Conservation (phyloP, 2,329 filamentous ascomycete species). For the Cladosporium velox region DNA sequence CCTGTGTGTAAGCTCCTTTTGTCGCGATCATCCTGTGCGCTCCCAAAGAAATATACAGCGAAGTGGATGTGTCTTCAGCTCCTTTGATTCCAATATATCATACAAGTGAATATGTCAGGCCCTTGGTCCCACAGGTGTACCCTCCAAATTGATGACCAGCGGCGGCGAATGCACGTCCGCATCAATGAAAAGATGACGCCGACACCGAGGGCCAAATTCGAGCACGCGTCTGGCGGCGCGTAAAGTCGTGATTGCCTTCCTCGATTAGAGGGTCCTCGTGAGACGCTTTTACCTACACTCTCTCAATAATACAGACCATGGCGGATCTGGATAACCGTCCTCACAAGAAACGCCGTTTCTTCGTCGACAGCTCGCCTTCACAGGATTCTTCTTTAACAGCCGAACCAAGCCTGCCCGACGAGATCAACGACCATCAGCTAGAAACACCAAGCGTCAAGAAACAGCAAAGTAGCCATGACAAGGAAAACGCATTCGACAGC, state of each 20-base stretch:
- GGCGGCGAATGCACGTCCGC: constrained; percentile 4
- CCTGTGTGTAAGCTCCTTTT: not conserved
- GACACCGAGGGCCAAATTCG: constrained; percentile 15
- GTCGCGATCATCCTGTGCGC: constrained; percentile 6
- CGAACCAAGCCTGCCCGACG: constrained; percentile 38
- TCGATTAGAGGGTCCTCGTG: not conserved
- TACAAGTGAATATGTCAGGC: not conserved
- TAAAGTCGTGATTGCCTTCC: constrained; percentile 11
- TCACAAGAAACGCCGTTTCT: constrained; percentile 64
- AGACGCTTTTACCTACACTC: not conserved
- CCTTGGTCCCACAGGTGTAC: not conserved
- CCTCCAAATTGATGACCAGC: constrained; percentile 3
- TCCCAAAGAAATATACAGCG: not conserved
- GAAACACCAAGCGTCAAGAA: constrained; percentile 21
- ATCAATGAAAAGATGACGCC: constrained; percentile 8
- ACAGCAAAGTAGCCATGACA: constrained; percentile 20
- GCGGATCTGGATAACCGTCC: constrained; percentile 55
- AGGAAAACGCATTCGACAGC: constrained; percentile 52
- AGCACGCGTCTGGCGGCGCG: constrained; percentile 4
- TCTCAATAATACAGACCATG: constrained; percentile 22
- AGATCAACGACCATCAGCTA: constrained; percentile 35
- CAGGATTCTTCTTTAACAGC: constrained; percentile 30
- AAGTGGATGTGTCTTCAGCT: not conserved
- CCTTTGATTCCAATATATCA: not conserved
- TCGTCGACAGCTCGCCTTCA: constrained; percentile 52